A percentile compares a stretch with the other conserved stretches of the same genome.
phyloP scores from a whole-genome alignment of 1,284 basidiomycete genomes.

The Cutaneotrichosporon sp. region DNA sequence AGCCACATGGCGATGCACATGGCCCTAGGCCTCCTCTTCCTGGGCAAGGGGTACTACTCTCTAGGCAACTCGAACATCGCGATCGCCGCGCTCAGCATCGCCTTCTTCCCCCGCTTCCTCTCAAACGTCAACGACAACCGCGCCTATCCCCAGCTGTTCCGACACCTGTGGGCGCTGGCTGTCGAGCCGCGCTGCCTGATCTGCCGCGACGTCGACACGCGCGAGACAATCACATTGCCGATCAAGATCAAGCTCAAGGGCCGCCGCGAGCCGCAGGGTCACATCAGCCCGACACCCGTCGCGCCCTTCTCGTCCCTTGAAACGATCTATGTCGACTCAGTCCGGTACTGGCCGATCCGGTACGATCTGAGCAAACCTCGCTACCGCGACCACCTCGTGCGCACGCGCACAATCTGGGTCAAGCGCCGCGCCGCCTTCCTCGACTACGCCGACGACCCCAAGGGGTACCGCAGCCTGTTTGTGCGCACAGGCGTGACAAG shows the following conservation, averaged over 20 bases:
- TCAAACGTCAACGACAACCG: conserved; percentile 79
- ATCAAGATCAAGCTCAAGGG: conserved; percentile 69
- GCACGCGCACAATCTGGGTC: conserved; percentile 79
- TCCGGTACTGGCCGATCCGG: conserved; percentile 89
- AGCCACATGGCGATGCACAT: conserved; percentile 88
- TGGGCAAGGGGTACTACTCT: conserved; percentile 89
- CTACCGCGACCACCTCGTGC: conserved; percentile 69
- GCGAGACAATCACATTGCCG: conserved; percentile 84
- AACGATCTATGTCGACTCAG: conserved; percentile 81
- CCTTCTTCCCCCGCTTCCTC: conserved; percentile 88
- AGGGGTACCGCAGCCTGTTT: conserved; percentile 83
- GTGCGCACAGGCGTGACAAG: conserved; percentile 73
- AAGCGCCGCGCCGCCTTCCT: conserved; percentile 89
- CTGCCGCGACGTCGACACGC: conserved; percentile 84
- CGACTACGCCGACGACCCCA: conserved; percentile 87
- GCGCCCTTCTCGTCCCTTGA: conserved; percentile 77
- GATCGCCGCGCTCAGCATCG: conserved; percentile 81
- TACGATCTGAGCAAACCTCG: conserved; percentile 68
- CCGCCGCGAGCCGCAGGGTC: conserved; percentile 51
- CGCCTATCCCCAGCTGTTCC: conserved; percentile 84
- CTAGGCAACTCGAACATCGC: conserved; percentile 88
- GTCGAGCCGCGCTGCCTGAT: conserved; percentile 90
- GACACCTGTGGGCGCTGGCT: conserved; percentile 94
- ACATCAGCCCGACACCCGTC: conserved; percentile 88
- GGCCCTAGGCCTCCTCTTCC: conserved; percentile 87